Evolutionary conservation across 2,329 filamentous ascomycete genomes (phyloP).

Genomic region (Apiospora rasikravindrae): DNA sequence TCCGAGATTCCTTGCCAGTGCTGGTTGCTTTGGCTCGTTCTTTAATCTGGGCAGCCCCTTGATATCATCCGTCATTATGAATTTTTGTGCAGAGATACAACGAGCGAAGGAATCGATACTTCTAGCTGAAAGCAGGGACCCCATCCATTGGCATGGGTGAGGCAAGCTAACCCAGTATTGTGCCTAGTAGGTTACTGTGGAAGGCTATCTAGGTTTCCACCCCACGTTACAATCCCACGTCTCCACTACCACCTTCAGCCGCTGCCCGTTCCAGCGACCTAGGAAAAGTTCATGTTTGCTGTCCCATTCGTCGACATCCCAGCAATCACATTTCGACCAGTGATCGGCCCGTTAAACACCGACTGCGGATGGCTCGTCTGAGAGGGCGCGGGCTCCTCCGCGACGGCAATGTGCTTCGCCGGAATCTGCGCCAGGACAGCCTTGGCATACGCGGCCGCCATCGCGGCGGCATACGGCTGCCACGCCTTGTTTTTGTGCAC

Average conservation of each 20-base stretch:
- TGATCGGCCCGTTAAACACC: constrained; percentile 4
- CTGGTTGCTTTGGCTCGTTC: background rate
- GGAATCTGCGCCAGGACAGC: constrained; percentile 12
- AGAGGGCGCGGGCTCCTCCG: constrained; percentile 5
- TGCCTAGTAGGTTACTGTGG: background rate
- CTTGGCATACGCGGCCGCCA: constrained; percentile 34
- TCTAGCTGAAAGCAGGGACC: background rate
- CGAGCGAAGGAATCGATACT: constrained; percentile 7
- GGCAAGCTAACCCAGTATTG: background rate
- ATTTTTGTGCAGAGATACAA: background rate
- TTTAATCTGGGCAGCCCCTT: background rate
- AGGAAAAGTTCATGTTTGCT: constrained; percentile 6
- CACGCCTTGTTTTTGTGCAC: constrained; percentile 34
- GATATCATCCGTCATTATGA: background rate
- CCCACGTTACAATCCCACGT: background rate
- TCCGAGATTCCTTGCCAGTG: constrained; percentile 3
- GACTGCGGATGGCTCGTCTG: constrained; percentile 9
- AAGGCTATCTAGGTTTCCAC: background rate
- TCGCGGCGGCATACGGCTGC: constrained; percentile 34
- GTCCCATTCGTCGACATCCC: background rate
- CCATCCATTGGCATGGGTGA: background rate
- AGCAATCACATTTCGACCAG: background rate
- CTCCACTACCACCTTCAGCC: background rate
- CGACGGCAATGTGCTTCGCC: background rate
- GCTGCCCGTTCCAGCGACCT: background rate